Percentiles rank a stretch among this genome's conserved stretches.
phyloP scores from a whole-genome alignment of 306 rosid species.

The Oxytropis ochrocephala region DNA sequence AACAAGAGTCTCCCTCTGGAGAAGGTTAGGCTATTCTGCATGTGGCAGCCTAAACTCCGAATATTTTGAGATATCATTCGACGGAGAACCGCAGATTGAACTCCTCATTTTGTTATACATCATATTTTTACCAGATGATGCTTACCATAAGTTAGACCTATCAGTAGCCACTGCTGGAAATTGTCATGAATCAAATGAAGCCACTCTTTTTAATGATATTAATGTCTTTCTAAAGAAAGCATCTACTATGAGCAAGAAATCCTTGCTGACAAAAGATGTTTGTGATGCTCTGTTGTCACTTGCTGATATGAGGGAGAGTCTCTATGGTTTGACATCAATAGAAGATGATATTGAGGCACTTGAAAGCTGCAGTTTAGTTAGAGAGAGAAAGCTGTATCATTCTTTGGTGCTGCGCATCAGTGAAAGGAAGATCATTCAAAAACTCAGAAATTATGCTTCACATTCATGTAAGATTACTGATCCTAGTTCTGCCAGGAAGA shows the following conservation, averaged over 20 bases:
- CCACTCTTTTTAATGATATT: slow-evolving; percentile 25
- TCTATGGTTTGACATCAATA: slow-evolving; percentile 53
- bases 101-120: slow-evolving; percentile 48
- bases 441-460: slow-evolving; percentile 50
- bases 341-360: slow-evolving; percentile 53
- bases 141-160: slow-evolving; percentile 51
- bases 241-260: slow-evolving; percentile 30
- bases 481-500: slow-evolving; percentile 33
- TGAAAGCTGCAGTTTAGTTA: slow-evolving; percentile 29
- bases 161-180: slow-evolving; percentile 37
- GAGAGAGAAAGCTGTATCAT: slow-evolving; percentile 57
- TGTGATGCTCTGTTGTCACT: slow-evolving; percentile 50
- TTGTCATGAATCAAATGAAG: slow-evolving; percentile 28
- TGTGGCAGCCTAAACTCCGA: slow-evolving; percentile 49
- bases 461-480: slow-evolving; percentile 17
- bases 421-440: slow-evolving; percentile 68
- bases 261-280: slow-evolving; percentile 47
- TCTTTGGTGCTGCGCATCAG: slow-evolving; percentile 64
- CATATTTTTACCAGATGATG: slow-evolving; percentile 51
- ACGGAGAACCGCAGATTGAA: slow-evolving; percentile 82
- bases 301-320: slow-evolving; percentile 59
- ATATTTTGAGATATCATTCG: slow-evolving; percentile 73
- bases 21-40: slow-evolving; percentile 51
- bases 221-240: slow-evolving; percentile 8
- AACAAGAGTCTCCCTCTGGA: slow-evolving; percentile 73